Base-by-base conservation (phyloP, 345 rosid species). In the Trapa bicornis region DNA sequence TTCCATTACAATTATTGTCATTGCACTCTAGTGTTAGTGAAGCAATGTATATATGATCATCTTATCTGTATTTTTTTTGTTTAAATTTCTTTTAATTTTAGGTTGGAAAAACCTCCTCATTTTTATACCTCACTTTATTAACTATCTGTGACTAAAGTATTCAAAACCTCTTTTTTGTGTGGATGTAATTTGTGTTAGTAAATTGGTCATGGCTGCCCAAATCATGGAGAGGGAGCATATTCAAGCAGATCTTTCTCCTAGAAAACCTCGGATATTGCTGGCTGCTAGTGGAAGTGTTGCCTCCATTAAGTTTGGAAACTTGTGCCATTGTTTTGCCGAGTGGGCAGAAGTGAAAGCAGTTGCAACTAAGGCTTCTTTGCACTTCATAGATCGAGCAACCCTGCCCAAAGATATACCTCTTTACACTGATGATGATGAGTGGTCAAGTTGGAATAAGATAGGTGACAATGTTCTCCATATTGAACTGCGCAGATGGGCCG, bases 211-310 rank as follows among this genome's bases (percentile, higher is more conserved):
- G 63, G 63, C 63, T 58, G 63, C 38, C 2, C 63, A 58, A 35
- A 32, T 16, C 11, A 58, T 54, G 60, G 87, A 82, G 72, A 78
- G 79, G 29, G 29, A 22, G 29, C 29, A 22, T 22, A 22, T 22
- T 0, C 29, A 22, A 63, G 75, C 72, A 29, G 75, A 73, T 10
- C 61, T 70, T 39, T 29, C 37, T 64, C 73, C 71, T 0, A 86
- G 87, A 69, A 90, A 77, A 71, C 91, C 89, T 0, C 84, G 87
- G 57, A 82, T 93, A 42, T 77, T 90, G 39, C 84, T 93, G 1
- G 97, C 92, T 47, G 97, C 98, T 32, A 83, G 92, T 72, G 97
- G 98, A 74, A 85, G 98, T 66, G 96, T 90, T 38, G 96, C 98
- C 38, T 92, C 98, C 35, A 81, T 93, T 65, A 87, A 90, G 78